phyloP scores from a whole-genome alignment of 2,329 filamentous ascomycete genomes.

The Pyrenophora tritici-repentis region DNA sequence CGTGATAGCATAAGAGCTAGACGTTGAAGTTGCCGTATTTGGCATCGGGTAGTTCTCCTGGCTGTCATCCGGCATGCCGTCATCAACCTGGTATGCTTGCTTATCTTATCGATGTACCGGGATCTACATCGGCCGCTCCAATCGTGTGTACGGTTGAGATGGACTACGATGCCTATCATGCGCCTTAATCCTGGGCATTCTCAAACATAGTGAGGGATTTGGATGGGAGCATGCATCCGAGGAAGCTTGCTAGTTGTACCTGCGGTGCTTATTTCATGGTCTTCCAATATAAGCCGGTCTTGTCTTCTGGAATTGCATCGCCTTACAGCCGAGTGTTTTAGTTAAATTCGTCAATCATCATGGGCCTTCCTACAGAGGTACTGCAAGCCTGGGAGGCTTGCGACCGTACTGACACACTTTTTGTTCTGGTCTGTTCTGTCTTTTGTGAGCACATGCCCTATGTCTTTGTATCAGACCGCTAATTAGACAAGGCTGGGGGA shows the following conservation, averaged over 20 bases:
- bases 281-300: not conserved
- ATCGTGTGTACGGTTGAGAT: constrained; percentile 7
- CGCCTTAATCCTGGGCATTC: constrained; percentile 27
- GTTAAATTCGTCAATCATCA: constrained; percentile 4
- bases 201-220: constrained; percentile 2
- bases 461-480: not conserved
- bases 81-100: not conserved
- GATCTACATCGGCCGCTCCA: constrained; percentile 9
- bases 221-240: constrained; percentile 12
- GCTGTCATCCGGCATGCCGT: not conserved
- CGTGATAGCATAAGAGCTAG: not conserved
- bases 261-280: constrained; percentile 5
- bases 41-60: not conserved
- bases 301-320: not conserved
- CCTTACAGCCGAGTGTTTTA: not conserved
- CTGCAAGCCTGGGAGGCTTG: constrained; percentile 56
- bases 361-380: constrained; percentile 35
- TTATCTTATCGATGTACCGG: constrained; percentile 7
- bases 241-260: constrained; percentile 11
- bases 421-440: constrained; percentile 57
- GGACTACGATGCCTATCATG: constrained; percentile 23
- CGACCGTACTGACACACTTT: constrained; percentile 58
- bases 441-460: constrained; percentile 45
- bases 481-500: constrained; percentile 51
- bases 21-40: not conserved